These are phyloP conservation scores for Neurospora sp. DNA, from an alignment of 495 filamentous ascomycete genomes.

Conservation along the genomic window DNA sequence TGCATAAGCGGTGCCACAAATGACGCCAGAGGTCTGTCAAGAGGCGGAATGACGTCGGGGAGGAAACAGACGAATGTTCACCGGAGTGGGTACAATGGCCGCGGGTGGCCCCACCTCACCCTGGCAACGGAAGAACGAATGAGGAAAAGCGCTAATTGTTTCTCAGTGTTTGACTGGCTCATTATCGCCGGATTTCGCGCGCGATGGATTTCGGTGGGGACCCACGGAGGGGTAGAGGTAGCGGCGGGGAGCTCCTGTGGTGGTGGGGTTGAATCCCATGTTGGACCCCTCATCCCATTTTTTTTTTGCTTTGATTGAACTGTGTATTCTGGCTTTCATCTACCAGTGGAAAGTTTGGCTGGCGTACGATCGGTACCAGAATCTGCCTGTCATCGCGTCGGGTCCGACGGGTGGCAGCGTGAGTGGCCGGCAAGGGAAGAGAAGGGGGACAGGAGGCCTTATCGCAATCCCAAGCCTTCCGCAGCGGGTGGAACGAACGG, in stretches of 20 bases:
- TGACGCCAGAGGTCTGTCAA: slow-evolving; percentile 6
- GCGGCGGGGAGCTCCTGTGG: background rate
- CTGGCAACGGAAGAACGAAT: background rate
- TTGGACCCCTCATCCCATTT: background rate
- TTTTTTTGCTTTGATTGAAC: background rate
- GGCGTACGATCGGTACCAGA: background rate
- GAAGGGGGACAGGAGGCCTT: background rate
- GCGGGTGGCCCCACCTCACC: background rate
- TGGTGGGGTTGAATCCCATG: background rate
- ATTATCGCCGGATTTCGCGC: background rate
- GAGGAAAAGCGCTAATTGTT: background rate
- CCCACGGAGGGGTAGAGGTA: background rate
- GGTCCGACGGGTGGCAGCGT: background rate
- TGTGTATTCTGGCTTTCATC: background rate
- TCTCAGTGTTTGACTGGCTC: background rate
- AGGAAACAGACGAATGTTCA: slow-evolving; percentile 6
- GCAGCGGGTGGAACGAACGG: background rate
- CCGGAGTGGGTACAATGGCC: background rate
- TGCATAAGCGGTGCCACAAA: slow-evolving; percentile 11
- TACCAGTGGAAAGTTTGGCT: background rate
- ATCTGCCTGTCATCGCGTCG: background rate
- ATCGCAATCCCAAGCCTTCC: background rate
- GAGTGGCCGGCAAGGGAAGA: background rate
- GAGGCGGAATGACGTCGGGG: slow-evolving; percentile 12
- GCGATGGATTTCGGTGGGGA: background rate